Evolutionary conservation across 768 basidiomycete genomes (phyloP), one percentile per base, ranked within the genome.

Genomic region (Xerocomellus dryophilus): DNA sequence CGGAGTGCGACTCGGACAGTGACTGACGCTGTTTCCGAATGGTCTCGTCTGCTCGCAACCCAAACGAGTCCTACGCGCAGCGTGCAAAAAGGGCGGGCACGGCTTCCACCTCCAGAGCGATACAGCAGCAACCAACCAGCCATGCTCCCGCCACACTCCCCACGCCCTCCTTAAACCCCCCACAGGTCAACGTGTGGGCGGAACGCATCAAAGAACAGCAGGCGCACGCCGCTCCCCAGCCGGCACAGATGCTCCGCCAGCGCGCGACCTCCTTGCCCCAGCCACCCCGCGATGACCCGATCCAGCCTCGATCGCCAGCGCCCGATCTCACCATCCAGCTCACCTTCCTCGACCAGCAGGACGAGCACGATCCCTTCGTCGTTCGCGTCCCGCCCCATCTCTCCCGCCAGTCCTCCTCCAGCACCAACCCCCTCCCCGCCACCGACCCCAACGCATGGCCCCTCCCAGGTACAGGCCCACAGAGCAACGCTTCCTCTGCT

Each of bases 11-110:
- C n/a, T n/a, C n/a, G n/a, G n/a, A n/a, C 64, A n/a, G 46, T 45
- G 53, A 54, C 65, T 56, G 65, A 54, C 51, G 60, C 63, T 52
- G 57, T 52, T 31, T 57, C 44, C 40, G 62, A 67, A 70, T 70
- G 70, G 59, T 64, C 61, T 72, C 68, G 58, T 70, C 62, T 43
- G 62, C 66, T 52, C 71, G 70, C 47, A 68, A 67, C 40, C 73
- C 73, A 58, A 66, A 75, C 52, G 75, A 83, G 45, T 85, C 84
- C 27, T 86, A 86, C 59, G 81, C 81, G 35, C 76, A 82, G 46
- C 76, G 76, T 42, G 80, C 77, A 54, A 79, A 75, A 70, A 79
- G 75, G 62, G 77, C 78, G 48, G 60, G 47, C 44, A 39, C 54
- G 40, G 54, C 63, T 25, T 39, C 60, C 7, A 15, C 34, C 31